phyloP scores from a whole-genome alignment of 768 basidiomycete genomes.

The Tephrocybe sp. region DNA sequence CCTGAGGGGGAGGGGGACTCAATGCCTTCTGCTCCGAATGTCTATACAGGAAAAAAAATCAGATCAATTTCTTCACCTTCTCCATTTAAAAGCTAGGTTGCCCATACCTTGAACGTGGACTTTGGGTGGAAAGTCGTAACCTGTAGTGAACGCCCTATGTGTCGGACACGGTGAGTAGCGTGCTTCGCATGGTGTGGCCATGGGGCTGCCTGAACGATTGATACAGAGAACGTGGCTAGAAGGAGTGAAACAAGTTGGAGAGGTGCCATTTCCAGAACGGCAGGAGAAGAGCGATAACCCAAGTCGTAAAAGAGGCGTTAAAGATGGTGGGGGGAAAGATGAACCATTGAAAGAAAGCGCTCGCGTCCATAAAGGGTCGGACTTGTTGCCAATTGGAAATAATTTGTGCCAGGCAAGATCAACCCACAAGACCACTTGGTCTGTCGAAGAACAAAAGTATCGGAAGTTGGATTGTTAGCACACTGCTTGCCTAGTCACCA shows the following conservation, averaged over 20 bases:
- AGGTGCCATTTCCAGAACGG: constrained; percentile 29
- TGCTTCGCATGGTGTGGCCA: constrained; percentile 29
- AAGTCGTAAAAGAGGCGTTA: constrained; percentile 8
- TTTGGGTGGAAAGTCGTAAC: constrained; percentile 27
- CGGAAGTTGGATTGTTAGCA: no score
- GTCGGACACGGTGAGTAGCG: constrained; percentile 28
- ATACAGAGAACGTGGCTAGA: constrained; percentile 22
- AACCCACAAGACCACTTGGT: no score
- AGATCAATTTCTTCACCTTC: no score
- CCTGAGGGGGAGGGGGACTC: constrained; percentile 19
- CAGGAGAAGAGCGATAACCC: constrained; percentile 10
- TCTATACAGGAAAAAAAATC: constrained; percentile 17
- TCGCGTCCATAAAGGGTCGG: neutral
- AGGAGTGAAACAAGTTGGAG: constrained; percentile 26
- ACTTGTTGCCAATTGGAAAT: neutral
- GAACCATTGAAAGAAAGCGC: constrained; percentile 3
- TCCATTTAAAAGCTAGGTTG: no score
- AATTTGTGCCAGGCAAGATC: neutral
- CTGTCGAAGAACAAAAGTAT: no score
- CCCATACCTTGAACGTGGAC: constrained; percentile 22
- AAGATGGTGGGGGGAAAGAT: constrained; percentile 9
- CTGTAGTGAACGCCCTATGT: constrained; percentile 24
- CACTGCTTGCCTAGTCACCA: no score
- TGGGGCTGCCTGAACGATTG: constrained; percentile 28
- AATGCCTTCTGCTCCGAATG: constrained; percentile 25